Percentiles rank a stretch among this genome's conserved stretches.
phyloP scores from a whole-genome alignment of 2,329 filamentous ascomycete genomes.

The Pseudonectria foliicola region DNA sequence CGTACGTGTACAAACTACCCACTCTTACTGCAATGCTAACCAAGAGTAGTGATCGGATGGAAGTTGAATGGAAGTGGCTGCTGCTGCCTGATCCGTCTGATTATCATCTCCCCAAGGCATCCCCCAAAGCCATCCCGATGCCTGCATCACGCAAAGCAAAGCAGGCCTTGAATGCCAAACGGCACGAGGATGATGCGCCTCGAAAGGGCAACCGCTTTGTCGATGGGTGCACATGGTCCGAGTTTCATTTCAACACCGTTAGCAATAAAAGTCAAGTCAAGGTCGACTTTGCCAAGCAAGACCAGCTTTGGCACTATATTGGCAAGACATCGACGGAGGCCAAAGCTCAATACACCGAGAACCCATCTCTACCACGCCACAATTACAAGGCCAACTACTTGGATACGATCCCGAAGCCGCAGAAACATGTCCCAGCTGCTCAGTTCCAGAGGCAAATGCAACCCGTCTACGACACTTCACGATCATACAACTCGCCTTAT shows the following conservation, averaged over 20 bases:
- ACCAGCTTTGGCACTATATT: conserved; percentile 85
- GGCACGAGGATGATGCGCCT: conserved; percentile 53
- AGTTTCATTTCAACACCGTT: conserved; percentile 63
- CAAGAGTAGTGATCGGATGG: conserved; percentile 56
- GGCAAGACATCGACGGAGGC: conserved; percentile 82
- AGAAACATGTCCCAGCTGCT: conserved; percentile 28
- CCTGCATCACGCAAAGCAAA: conserved; percentile 56
- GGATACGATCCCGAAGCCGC: conserved; percentile 56
- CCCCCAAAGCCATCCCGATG: conserved; percentile 63
- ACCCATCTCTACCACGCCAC: conserved; percentile 52
- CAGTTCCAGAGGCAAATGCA: conserved; percentile 11
- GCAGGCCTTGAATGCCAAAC: conserved; percentile 61
- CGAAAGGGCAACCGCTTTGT: conserved; percentile 60
- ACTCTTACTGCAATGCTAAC: conserved; percentile 30
- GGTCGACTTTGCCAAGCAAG: conserved; percentile 63
- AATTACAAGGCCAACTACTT: conserved; percentile 66
- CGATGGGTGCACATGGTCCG: conserved; percentile 66
- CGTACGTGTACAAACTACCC: conserved; percentile 46
- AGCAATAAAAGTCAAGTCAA: conserved; percentile 56
- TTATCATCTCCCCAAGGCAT: conserved; percentile 67
- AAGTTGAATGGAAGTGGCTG: conserved; percentile 81
- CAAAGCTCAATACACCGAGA: conserved; percentile 83
- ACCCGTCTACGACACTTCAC: conserved; percentile 20
- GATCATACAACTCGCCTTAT: conserved; percentile 7
- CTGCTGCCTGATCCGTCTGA: conserved; percentile 65